Evolutionary conservation across 257 asterid species (phyloP), one percentile per base, ranked within the genome.

Genomic region (Gynochthodes officinalis): DNA sequence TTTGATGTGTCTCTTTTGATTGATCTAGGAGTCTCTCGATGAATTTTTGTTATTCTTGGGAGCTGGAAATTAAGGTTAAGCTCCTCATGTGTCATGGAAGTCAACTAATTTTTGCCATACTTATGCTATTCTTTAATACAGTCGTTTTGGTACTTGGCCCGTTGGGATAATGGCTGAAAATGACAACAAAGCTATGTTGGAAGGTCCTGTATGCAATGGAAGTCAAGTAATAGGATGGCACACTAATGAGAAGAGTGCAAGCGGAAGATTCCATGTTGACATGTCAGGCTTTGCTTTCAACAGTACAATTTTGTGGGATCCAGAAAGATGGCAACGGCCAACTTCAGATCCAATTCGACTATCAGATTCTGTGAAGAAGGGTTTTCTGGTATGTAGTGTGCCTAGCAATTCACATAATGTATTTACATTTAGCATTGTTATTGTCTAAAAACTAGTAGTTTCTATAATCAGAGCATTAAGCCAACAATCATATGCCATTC

Each of bases 261-360:
- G 88, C 52, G 92, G 97, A 37, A 83, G 99, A 75, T 95, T 95
- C 85, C 98, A 95, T 57, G 89, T 95, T 60, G 98, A 95, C 82
- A 92, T 95, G 99, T 92, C 99, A 1, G 99, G 98, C 55, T 92
- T 92, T 92, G 98, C 97, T 77, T 95, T 92, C 84, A 95, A 95
- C 73, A 90, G 99, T 86, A 90, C 94, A 78, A 86, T 92, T 61
- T 68, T 95, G 73, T 95, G 98, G 99, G 97, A 90, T 84, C 90
- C 88, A 79, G 86, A 86, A 79, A 84, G 90, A 80, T 90, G 97
- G 96, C 87, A 77, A 46, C 87, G 89, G 44, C 97, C 93, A 23
- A 86, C 89, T 64, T 85, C 94, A 73, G 81, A 76, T 73, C 96
- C 93, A 78, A 80, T 87, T 70, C 84, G 96, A 58, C 97, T 90